These are phyloP conservation scores for Porphyra umbilicalis DNA, from an alignment of 31 red algal species.

Conservation along the genomic window DNA sequence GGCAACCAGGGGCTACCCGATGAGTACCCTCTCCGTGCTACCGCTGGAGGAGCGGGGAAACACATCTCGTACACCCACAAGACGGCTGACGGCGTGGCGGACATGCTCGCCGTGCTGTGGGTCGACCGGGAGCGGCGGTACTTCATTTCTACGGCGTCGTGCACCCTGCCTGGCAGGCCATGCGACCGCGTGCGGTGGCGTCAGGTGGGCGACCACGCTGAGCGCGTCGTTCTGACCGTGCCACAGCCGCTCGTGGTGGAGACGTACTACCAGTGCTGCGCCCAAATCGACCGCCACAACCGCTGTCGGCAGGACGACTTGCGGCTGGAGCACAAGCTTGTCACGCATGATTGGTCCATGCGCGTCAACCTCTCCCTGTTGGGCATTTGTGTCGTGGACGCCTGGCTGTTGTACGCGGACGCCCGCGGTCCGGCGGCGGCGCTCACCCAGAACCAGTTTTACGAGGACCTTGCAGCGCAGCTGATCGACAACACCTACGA, in stretches of 20 bases:
- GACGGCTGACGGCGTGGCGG: not conserved
- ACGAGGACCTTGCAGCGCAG: not conserved
- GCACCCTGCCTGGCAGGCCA: not conserved
- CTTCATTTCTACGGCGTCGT: not conserved
- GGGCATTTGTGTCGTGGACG: slow-evolving; percentile 15
- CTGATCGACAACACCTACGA: too few relatives aligned
- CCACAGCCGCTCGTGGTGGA: not conserved
- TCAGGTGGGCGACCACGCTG: not conserved
- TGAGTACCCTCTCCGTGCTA: not conserved
- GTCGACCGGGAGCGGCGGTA: not conserved
- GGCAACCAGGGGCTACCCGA: slow-evolving; percentile 9
- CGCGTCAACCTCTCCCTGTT: slow-evolving; percentile 1
- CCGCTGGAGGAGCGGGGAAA: not conserved
- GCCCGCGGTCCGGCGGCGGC: not conserved
- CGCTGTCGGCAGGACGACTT: slow-evolving; percentile 30
- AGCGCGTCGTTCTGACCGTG: not conserved
- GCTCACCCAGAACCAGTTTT: not conserved
- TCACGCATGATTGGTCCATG: not conserved
- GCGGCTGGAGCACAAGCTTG: slow-evolving; percentile 21
- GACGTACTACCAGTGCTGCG: slow-evolving; percentile 17
- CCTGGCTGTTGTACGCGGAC: slow-evolving; percentile 11
- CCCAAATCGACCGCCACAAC: slow-evolving; percentile 21
- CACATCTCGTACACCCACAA: not conserved
- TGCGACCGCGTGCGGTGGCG: not conserved
- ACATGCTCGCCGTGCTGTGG: not conserved